Evolutionary conservation across 2,329 filamentous ascomycete genomes (phyloP), one percentile per base, ranked within the genome.

Genomic region (Thermomyces lanuginosus): DNA sequence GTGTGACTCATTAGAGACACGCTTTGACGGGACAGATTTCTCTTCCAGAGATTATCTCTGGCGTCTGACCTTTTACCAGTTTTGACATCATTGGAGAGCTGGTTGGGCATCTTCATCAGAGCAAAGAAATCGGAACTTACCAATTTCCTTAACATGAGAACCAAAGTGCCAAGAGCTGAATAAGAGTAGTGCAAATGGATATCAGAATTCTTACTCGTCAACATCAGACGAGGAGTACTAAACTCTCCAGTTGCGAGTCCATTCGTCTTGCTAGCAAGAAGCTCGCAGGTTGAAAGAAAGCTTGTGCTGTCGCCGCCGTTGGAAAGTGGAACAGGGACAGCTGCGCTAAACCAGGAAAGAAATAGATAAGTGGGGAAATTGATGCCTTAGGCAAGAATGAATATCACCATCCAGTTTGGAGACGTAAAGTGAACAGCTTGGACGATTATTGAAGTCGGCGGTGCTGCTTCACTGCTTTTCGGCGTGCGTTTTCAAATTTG

Each of bases 21-120:
- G 16, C n/a, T 13, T 19, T 26, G 26, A 22, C 16, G n/a, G n/a
- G n/a, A n/a, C n/a, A n/a, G n/a, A n/a, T 26, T 22, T 26, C 17
- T 17, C 22, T 25, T 29, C 19, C 17, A 4, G 13, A 16, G 27
- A 24, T 18, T 33, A 16, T 36, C 31, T 26, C 33, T 36, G 37
- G 35, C 39, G 48, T 58, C 53, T 49, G 53, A 58, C 53, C 54
- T 58, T 58, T 58, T 58, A 58, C 54, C 54, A 58, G 21, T 46
- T 39, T 38, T 48, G 30, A 33, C 54, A 57, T 58, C 54, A 55
- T 49, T 31, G 52, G 53, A 56, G 50, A 48, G 28, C n/a, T n/a
- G n/a, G n/a, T n/a, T n/a, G n/a, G n/a, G n/a, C n/a, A n/a, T n/a
- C n/a, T n/a, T n/a, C n/a, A n/a, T n/a, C n/a, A n/a, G n/a, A n/a